Evolutionary conservation across 2,329 filamentous ascomycete genomes (phyloP), one percentile per base, ranked within the genome.

Genomic region (Emergomyces pasteurianus): DNA sequence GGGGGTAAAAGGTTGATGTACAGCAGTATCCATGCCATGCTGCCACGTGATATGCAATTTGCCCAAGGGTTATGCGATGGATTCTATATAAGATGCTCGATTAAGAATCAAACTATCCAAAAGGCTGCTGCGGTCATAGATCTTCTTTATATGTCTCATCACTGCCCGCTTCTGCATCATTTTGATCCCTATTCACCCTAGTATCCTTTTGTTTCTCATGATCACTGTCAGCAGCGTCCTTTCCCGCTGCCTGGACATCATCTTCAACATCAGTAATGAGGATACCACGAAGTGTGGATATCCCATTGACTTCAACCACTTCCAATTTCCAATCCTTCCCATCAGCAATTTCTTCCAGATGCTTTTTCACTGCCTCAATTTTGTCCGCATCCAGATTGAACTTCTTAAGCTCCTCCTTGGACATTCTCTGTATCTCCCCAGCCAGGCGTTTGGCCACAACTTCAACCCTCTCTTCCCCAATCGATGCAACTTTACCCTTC

Each of bases 251-350:
- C 50, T 62, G 56, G 23, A 58, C 31, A 58, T 65, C 62, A 31
- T 69, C 60, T 1, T 82, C 80, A 2, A 80, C 80, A 14, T 82
- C 81, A 1, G 77, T 75, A 34, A 87, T 85, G 18, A 92, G 81
- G 49, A 89, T 83, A 0, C 87, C 89, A 52, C 87, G 78, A 47
- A 92, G 83, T 69, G 90, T 86, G 63, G 83, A 76, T 26, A 82
- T 80, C 4, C 82, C 80, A 1, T 86, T 82, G 12, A 84, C 79
- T 68, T 94, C 87, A 0, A 94, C 83, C 16, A 94, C 79, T 72
- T 94, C 89, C 62, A 96, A 77, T 67, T 86, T 88, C 90, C 91
- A 96, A 18, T 85, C 84, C 65, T 85, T 83, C 8, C 86, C 84
- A 2, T 85, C 83, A 0, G 89, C 89, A 47, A 88, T 70, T 67